Conservation (phyloP, 192 early-diverging fungal genomes). For the Entomortierella lignicola region DNA sequence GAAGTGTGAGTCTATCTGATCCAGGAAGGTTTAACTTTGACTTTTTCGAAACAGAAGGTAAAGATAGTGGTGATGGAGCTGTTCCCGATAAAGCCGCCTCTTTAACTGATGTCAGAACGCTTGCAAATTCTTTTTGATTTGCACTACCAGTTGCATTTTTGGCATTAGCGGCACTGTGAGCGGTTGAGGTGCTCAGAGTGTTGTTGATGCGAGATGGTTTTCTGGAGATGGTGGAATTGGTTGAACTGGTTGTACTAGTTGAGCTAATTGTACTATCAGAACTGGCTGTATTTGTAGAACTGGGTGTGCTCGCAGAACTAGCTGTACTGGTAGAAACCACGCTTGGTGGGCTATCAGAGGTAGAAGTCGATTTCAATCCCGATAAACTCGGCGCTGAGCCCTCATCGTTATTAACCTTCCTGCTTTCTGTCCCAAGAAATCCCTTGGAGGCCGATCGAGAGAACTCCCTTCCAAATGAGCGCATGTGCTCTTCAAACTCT, state of each 20-base stretch:
- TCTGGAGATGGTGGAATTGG: not conserved
- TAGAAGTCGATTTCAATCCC: not conserved
- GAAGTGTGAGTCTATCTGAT: not conserved
- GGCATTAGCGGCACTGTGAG: not conserved
- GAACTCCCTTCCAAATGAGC: conserved; percentile 28
- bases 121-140: not conserved
- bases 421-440: conserved; percentile 29
- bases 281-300: too few relatives aligned
- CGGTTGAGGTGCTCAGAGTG: not conserved
- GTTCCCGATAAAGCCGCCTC: not conserved
- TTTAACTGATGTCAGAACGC: conserved; percentile 6
- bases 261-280: too few relatives aligned
- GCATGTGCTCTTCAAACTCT: conserved; percentile 57
- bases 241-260: too few relatives aligned
- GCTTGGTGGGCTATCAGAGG: not conserved
- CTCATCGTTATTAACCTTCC: not conserved
- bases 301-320: too few relatives aligned
- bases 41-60: not conserved
- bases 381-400: not conserved
- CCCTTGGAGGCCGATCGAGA: conserved; percentile 31
- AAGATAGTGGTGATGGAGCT: not conserved
- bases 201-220: not conserved
- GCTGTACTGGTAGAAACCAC: too few relatives aligned
- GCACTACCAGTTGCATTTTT: not conserved
- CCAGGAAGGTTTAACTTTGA: not conserved